These are phyloP conservation scores for Paragyromitra xinjiangensis DNA, from an alignment of 495 filamentous ascomycete species.

Conservation along the genomic window DNA sequence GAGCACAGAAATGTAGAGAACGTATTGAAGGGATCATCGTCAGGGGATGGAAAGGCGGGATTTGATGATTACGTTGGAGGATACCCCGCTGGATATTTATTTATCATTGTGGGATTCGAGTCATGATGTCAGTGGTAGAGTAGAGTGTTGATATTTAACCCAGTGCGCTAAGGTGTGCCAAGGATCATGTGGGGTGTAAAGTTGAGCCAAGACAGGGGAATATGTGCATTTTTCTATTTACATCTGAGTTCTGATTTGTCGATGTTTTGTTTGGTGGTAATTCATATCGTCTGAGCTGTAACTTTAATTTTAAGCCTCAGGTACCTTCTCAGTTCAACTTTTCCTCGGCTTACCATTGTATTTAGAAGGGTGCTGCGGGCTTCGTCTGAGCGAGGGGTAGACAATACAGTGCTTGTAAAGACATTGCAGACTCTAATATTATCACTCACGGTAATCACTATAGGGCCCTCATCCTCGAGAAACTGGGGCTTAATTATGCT, in stretches of 20 bases:
- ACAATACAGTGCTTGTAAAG: no score
- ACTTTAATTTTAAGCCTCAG: no score
- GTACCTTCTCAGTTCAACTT: no score
- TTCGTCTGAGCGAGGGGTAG: no score
- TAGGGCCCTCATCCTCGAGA: no score
- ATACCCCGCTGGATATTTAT: neutral
- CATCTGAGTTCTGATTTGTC: neutral
- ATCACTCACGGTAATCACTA: no score
- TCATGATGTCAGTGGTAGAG: conserved; percentile 6
- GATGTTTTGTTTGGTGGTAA: neutral
- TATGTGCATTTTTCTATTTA: no score
- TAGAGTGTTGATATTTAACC: neutral
- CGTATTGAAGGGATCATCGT: conserved; percentile 6
- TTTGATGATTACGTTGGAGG: neutral
- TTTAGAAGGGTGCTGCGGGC: no score
- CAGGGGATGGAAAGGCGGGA: neutral
- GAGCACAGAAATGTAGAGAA: conserved; percentile 2
- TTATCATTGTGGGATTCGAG: neutral
- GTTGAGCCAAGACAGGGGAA: neutral
- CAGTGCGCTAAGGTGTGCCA: neutral
- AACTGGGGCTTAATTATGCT: no score
- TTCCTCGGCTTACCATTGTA: no score
- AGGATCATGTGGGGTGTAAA: neutral
- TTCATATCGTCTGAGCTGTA: neutral
- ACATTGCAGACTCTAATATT: no score